phyloP scores from a whole-genome alignment of 352 stramenopile genomes.

The Pythium monospermum region DNA sequence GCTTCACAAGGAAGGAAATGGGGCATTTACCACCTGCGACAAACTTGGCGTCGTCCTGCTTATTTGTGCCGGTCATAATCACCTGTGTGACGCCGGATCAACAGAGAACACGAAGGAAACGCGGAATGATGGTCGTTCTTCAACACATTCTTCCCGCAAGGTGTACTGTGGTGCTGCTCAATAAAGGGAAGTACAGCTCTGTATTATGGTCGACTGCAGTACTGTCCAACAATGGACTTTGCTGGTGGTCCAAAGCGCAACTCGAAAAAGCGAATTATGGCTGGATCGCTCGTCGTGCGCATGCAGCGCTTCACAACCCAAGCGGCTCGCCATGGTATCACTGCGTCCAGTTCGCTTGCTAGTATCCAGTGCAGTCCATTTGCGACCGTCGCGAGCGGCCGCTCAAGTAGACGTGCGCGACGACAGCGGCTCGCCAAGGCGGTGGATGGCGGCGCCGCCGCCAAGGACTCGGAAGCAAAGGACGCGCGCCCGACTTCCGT shows the following conservation, averaged over 20 bases:
- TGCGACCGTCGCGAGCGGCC: slow-evolving; percentile 7
- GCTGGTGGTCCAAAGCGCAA: slow-evolving; percentile 16
- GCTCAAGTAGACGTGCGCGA: slow-evolving; percentile 33
- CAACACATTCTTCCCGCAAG: too few species aligned
- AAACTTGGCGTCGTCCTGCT: too few species aligned
- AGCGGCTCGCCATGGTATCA: background rate
- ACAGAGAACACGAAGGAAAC: slow-evolving; percentile 5
- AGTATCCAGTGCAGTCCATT: slow-evolving; percentile 11
- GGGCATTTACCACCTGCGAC: too few species aligned
- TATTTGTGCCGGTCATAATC: background rate
- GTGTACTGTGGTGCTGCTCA: too few species aligned
- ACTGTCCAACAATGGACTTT: slow-evolving; percentile 14
- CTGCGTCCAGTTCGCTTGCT: background rate
- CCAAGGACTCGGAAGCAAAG: background rate
- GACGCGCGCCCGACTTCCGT: too few species aligned
- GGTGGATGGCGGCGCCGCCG: background rate
- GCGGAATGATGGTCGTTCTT: too few species aligned
- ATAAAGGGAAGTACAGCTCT: too few species aligned
- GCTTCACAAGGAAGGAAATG: background rate
- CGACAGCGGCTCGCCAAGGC: slow-evolving; percentile 35
- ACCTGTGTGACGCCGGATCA: background rate
- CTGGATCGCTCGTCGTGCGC: slow-evolving; percentile 5
- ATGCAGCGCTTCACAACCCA: slow-evolving; percentile 9
- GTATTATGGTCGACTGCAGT: slow-evolving; percentile 11
- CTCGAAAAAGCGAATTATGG: background rate